phyloP scores from a whole-genome alignment of 2,329 filamentous ascomycete genomes.

The Cladosporium sp. region DNA sequence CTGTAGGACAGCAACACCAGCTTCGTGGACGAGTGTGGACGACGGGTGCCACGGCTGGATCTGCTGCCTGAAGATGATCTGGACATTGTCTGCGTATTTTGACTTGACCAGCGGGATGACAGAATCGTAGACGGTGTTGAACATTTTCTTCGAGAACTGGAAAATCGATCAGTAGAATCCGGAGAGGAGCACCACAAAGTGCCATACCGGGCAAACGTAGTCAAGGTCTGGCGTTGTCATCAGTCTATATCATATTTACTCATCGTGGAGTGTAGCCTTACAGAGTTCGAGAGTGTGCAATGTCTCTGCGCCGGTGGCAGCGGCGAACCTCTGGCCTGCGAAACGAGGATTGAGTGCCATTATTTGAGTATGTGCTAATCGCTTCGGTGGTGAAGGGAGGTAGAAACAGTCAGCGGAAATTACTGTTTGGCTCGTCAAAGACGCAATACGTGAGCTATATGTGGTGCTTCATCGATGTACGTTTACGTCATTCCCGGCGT shows the following conservation, averaged over 20 bases:
- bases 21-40: slow-evolving; percentile 67
- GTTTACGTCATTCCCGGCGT: no score
- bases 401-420: not conserved
- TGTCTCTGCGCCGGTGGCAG: slow-evolving; percentile 37
- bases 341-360: slow-evolving; percentile 79
- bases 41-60: slow-evolving; percentile 82
- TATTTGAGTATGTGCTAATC: not conserved
- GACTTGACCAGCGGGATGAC: slow-evolving; percentile 62
- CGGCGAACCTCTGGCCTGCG: slow-evolving; percentile 66
- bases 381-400: no score
- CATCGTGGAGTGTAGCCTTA: slow-evolving; percentile 24
- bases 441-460: not conserved
- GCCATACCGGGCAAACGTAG: slow-evolving; percentile 72
- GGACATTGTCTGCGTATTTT: slow-evolving; percentile 58
- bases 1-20: slow-evolving; percentile 72
- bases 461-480: not conserved
- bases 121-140: slow-evolving; percentile 66
- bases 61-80: slow-evolving; percentile 84
- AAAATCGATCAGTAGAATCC: not conserved
- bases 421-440: no score
- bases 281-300: slow-evolving; percentile 54
- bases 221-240: slow-evolving; percentile 59
- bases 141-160: slow-evolving; percentile 64
- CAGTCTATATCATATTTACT: not conserved
- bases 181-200: no score